Conservation (phyloP, 1,139 yeast species). For the Yamadazyma oceani region DNA sequence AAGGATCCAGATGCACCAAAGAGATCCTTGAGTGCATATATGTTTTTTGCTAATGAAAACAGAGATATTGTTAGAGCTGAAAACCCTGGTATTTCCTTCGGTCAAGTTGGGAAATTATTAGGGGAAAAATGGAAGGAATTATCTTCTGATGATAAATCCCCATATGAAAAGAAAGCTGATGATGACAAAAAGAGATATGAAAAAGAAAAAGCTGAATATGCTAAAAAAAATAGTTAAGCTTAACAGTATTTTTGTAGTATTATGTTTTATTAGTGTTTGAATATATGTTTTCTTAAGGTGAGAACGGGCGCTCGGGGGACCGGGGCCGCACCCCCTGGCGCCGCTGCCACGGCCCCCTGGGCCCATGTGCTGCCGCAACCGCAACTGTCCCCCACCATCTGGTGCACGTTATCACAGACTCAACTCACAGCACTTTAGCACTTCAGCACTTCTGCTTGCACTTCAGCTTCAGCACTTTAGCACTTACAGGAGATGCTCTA, state of each 20-base stretch:
- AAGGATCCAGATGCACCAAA: constrained; percentile 98
- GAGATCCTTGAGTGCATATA: constrained; percentile 96
- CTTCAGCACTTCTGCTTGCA: no score
- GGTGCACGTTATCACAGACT: no score
- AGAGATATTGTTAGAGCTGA: constrained; percentile 93
- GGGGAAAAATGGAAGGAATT: constrained; percentile 98
- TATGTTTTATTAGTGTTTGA: constrained; percentile 16
- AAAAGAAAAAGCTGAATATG: constrained; percentile 90
- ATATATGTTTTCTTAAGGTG: constrained; percentile 8
- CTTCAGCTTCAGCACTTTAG: no score
- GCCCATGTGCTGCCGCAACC: no score
- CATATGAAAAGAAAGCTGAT: constrained; percentile 90
- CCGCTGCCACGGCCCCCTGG: no score
- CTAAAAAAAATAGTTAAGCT: constrained; percentile 39
- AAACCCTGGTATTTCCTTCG: constrained; percentile 91
- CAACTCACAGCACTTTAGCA: no score
- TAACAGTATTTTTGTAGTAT: constrained; percentile 13
- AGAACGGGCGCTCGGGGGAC: no score
- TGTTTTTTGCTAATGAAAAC: constrained; percentile 97
- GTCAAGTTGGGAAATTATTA: constrained; percentile 86
- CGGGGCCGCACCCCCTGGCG: no score
- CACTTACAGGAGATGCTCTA: no score
- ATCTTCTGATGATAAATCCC: constrained; percentile 74
- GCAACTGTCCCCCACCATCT: no score
- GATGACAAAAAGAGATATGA: constrained; percentile 97